phyloP scores from a whole-genome alignment of 805 yeast species.

The Schizosaccharomyces pombe region ASM294v3 CU329670.1:4766001-4766500 shows the following conservation, averaged over 20 bases:
- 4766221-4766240: constrained; percentile 80
- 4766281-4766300: constrained; percentile 90
- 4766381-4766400: constrained; percentile 94
- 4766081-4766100: constrained; percentile 92
- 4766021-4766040: constrained; percentile 1
- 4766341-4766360: constrained; percentile 53
- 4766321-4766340: constrained; percentile 83
- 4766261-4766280: constrained; percentile 96
- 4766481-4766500: constrained; percentile 76
- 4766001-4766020: too few species aligned
- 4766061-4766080: constrained; percentile 54
- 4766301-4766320: constrained; percentile 92
- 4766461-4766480: constrained; percentile 81
- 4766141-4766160: constrained; percentile 87
- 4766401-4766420: constrained; percentile 86
- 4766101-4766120: constrained; percentile 78
- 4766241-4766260: constrained; percentile 98
- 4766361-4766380: constrained; percentile 67
- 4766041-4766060: not conserved
- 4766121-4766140: constrained; percentile 72
- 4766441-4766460: constrained; percentile 88
- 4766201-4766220: constrained; percentile 96
- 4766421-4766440: constrained; percentile 72
- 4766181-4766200: constrained; percentile 75
- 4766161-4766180: constrained; percentile 99